Evolutionary conservation across 75 land plant genomes (phyloP), one percentile per base, ranked within the genome.

Genomic region (Sequoiadendron giganteum): DNA sequence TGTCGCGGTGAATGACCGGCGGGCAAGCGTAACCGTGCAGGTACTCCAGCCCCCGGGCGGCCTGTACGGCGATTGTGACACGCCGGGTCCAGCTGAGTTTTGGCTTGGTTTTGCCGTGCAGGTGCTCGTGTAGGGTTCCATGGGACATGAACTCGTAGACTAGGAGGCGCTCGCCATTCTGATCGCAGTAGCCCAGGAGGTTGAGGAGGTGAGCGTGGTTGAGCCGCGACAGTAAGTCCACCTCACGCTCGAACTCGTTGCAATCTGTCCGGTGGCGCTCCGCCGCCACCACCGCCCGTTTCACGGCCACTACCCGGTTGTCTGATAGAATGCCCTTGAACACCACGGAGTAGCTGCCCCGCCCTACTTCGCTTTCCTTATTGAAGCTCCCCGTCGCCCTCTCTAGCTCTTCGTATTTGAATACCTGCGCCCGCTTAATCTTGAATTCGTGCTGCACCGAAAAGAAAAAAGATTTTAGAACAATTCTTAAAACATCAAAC

Each of bases 1-100:
- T 96, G 58, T 97, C 97, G 0, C 98, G 80, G 89, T 97, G 98
- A 75, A 97, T 97, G 1, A 97, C 97, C 0, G 98, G 98, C 14
- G 97, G 98, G 90, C 98, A 97, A 47, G 98, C 98, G 80, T 97
- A 97, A 2, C 98, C 98, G 72, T 97, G 98, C 90, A 97, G 85
- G 87, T 97, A 97, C 82, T 97, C 96, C 2, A 97, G 93, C 18
- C 97, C 97, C 0, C 99, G 84, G 21, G 99, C 99, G 3, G 99
- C 99, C 91, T 96, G 96, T n/a, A 97, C 97, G 5, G 97, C 97
- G n/a, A 97, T 97, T 5, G 95, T 96, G 18, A 97, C 96, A 21
- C 97, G 77, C 47, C 93, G 30, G 0, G 94, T 88, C 99, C 99
- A 97, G 87, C 91, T 92, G 58, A 97, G 68, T 75, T 89, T 93